phyloP scores from a whole-genome alignment of 2,329 filamentous ascomycete species.

The Incumbomyces delicatus region DNA sequence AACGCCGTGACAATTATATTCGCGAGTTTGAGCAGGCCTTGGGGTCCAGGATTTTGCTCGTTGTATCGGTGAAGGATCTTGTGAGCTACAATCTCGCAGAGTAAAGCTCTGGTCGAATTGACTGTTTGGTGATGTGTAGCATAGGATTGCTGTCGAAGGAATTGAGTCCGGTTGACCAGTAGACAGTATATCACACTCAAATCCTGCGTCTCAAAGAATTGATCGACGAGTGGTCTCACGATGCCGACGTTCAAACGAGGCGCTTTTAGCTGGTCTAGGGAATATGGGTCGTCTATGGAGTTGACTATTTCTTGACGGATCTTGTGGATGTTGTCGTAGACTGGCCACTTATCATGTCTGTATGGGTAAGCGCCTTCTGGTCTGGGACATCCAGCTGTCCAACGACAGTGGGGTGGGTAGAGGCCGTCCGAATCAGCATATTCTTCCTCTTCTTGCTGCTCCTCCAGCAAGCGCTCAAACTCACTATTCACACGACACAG shows the following conservation, averaged over 20 bases:
- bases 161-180: constrained; percentile 71
- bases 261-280: constrained; percentile 66
- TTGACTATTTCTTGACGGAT: constrained; percentile 24
- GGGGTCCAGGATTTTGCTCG: constrained; percentile 62
- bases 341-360: constrained; percentile 13
- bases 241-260: constrained; percentile 73
- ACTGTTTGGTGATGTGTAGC: constrained; percentile 72
- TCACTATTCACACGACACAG: not conserved
- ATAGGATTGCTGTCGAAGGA: constrained; percentile 66
- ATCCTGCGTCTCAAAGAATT: constrained; percentile 68
- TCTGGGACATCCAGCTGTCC: constrained; percentile 14
- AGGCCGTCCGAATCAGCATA: constrained; percentile 20
- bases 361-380: constrained; percentile 16
- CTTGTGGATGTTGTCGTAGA: constrained; percentile 21
- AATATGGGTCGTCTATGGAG: constrained; percentile 52
- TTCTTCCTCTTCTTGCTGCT: constrained; percentile 12
- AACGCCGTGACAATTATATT: constrained; percentile 77
- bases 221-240: constrained; percentile 72
- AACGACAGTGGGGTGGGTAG: constrained; percentile 19
- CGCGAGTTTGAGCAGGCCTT: constrained; percentile 62
- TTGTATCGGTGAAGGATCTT: constrained; percentile 69
- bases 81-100: constrained; percentile 72
- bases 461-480: constrained; percentile 3
- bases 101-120: constrained; percentile 63
- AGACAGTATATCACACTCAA: constrained; percentile 78